Base-by-base conservation (phyloP, 2,329 filamentous ascomycete species). In the Blastomyces emzantsi region DNA sequence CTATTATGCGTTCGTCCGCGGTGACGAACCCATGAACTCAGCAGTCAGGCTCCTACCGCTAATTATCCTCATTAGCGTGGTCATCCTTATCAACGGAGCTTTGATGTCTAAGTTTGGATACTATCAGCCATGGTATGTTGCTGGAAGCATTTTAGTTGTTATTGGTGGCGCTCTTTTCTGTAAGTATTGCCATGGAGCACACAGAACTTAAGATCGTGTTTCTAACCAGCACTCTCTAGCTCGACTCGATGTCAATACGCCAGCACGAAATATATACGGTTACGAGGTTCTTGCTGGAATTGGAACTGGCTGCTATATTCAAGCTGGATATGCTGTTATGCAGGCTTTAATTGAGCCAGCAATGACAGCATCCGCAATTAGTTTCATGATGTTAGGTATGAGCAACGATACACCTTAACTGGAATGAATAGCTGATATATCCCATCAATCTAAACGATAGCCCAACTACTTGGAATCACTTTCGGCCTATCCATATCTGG, bases 1-100 rank as follows among this genome's bases (percentile, higher is more conserved):
- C 0, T 83, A 78, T 72, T 84, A 84, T 69, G 79, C 82, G 63
- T 85, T 84, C 67, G 75, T 76, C 0, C 74, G 73, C 3, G 78
- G 78, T 6, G 80, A 81, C 49, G 70, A 67, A 0, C 72, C 70
- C 1, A 39, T 74, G 1, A 52, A 62, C 51, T 66, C 73, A 2
- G 71, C 71, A 0, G 70, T 76, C 1, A 71, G 72, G 1, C 66
- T 76, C 0, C 66, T 76, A 6, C 73, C 73, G 1, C 72, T 71
- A 47, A 69, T 75, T 56, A 63, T 65, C n/a, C 19, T 72, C 1
- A 61, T 69, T 6, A 67, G 73, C 17, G 33, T 64, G 19, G 60
- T 66, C 11, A 67, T 67, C 41, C 52, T 72, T 15, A 60, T 66
- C 39, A 67, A 67, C 28, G 67, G 71, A 2, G 62, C 61, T 9